Evolutionary conservation across 2,329 filamentous ascomycete genomes (phyloP), one percentile per base, ranked within the genome.

Genomic region (Xylariaceae sp.): DNA sequence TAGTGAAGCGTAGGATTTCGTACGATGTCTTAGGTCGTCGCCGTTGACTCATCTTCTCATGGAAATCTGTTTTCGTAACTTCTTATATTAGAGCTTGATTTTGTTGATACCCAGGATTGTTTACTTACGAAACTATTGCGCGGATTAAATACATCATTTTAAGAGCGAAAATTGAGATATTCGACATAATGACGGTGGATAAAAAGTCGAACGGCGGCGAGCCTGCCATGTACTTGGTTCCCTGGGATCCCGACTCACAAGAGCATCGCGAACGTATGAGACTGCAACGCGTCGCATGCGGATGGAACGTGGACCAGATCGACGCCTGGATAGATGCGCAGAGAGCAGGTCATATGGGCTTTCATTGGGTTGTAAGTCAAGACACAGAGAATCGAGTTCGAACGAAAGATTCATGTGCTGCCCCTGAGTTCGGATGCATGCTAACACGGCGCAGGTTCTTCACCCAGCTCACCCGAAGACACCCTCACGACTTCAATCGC

Each of bases 241-340:
- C 64, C 1, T 66, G 63, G 63, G 64, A 66, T n/a, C 63, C 64
- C 4, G 58, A 66, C 35, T 66, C 64, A 8, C 52, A 63, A 51
- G 60, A 62, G 13, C 64, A 66, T 58, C 54, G 62, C 35, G 63
- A 65, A 35, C 64, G 64, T 39, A 62, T 66, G 63, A 62, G 51
- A 15, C 17, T 61, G 9, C 64, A 66, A 50, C 58, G 64, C n/a
- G 60, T 66, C 39, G 64, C 61, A 1, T 66, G 64, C 49, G 64
- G 64, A 6, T 66, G 64, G 64, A 64, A 66, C 13, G 55, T 65
- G 30, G 61, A 65, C 0, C 49, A 59, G 15, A 61, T 66, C 50
- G 61, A 65, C 4, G 41, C 23, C 2, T 66, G 64, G 64, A 62
- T 45, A 55, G 51, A 57, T 18, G 23, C 48, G 5, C 64, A 66